A percentile compares a stretch with the other conserved stretches of the same genome.
Conservation (phyloP, 352 stramenopile genomes). For the Paralagenidium karlingii region DNA sequence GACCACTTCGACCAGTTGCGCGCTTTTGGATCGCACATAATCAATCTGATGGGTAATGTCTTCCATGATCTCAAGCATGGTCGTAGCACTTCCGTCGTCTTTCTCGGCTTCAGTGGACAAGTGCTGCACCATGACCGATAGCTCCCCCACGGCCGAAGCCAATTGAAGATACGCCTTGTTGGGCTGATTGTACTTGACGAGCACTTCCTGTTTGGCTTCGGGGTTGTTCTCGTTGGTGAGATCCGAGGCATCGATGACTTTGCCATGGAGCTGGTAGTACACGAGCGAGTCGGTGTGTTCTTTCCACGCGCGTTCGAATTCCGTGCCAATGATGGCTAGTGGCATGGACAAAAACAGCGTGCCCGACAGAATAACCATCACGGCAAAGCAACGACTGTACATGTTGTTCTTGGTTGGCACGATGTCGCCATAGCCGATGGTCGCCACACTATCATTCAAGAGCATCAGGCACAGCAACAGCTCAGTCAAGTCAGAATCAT, state of each 20-base stretch:
- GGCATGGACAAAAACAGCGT: constrained; percentile 79
- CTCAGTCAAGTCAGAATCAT: too few species aligned
- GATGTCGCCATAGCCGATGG: constrained; percentile 69
- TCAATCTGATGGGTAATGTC: constrained; percentile 40
- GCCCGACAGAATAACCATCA: constrained; percentile 79
- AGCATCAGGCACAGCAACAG: too few species aligned
- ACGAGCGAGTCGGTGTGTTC: constrained; percentile 57
- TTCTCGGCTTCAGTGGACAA: constrained; percentile 23
- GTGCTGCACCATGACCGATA: constrained; percentile 51
- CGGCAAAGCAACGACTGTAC: constrained; percentile 34
- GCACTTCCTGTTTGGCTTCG: constrained; percentile 58
- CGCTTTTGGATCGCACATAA: constrained; percentile 30
- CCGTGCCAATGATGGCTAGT: constrained; percentile 74
- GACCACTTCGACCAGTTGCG: constrained; percentile 43
- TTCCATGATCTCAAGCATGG: constrained; percentile 30
- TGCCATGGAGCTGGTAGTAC: constrained; percentile 34
- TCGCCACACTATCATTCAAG: constrained; percentile 20
- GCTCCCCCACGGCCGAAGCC: constrained; percentile 43
- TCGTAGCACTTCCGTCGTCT: constrained; percentile 21
- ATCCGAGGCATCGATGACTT: neutral
- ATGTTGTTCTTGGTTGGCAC: constrained; percentile 65
- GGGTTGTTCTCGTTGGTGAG: constrained; percentile 12
- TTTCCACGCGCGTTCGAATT: constrained; percentile 72
- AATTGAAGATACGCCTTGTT: constrained; percentile 53
- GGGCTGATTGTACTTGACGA: constrained; percentile 67